Evolutionary conservation across 2,329 filamentous ascomycete genomes (phyloP).

Genomic region (Alternaria conjuncta): DNA sequence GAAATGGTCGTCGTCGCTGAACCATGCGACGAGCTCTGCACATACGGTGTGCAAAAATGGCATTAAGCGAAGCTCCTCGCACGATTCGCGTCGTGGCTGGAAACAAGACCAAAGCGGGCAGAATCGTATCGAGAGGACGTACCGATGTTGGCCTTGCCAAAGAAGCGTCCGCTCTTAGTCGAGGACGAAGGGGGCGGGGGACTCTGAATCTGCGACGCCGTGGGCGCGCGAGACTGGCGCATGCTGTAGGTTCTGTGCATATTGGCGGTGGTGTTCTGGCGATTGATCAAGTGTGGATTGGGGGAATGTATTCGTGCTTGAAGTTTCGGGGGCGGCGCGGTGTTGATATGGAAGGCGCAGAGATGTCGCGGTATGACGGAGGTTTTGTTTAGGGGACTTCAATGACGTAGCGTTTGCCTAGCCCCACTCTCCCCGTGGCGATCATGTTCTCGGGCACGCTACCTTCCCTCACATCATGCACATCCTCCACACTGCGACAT

Average conservation of each 20-base stretch:
- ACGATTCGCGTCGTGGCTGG: background rate
- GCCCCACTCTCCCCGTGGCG: constrained; percentile 10
- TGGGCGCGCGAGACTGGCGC: constrained; percentile 96
- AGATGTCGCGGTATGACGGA: constrained; percentile 17
- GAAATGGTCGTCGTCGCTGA: background rate
- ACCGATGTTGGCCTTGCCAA: constrained; percentile 87
- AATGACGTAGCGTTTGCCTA: constrained; percentile 25
- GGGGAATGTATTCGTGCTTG: background rate
- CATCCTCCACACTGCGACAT: constrained; percentile 16
- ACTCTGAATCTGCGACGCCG: constrained; percentile 88
- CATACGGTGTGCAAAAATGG: background rate
- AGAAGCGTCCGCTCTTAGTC: constrained; percentile 89
- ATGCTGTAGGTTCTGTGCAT: constrained; percentile 93
- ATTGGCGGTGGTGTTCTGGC: constrained; percentile 15
- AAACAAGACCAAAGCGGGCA: background rate
- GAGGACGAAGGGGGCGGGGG: constrained; percentile 89
- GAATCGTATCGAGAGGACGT: constrained; percentile 49
- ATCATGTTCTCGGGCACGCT: constrained; percentile 17
- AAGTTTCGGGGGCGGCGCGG: constrained; percentile 5
- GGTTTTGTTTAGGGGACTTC: constrained; percentile 31
- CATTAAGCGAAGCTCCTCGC: background rate
- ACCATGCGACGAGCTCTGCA: background rate
- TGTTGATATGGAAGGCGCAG: constrained; percentile 14
- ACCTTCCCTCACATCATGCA: constrained; percentile 14
- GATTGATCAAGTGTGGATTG: background rate